Conservation (phyloP, 148 eudicot species). For the Fallopia convolvulus region DNA sequence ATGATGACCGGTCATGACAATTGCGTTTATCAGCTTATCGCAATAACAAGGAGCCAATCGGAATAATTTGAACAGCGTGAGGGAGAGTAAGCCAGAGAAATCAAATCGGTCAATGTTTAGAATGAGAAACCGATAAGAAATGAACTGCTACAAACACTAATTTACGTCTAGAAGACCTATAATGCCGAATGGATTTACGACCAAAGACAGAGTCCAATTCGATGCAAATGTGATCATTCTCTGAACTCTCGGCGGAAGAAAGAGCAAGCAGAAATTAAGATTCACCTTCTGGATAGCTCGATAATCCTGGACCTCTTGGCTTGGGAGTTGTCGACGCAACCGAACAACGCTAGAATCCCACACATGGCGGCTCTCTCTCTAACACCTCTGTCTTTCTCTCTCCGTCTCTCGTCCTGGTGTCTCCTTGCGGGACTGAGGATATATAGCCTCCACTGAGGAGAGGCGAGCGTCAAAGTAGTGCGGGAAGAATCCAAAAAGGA, state of each 20-base stretch:
- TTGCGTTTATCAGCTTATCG: neutral
- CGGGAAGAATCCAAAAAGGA: neutral
- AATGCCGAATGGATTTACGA: neutral
- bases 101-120: neutral
- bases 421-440: neutral
- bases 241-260: neutral
- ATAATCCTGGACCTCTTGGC: conserved; percentile 72
- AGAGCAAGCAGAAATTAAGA: neutral
- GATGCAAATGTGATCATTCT: neutral
- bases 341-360: conserved; percentile 89
- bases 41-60: neutral
- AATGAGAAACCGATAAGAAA: neutral
- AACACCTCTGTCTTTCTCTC: conserved; percentile 7
- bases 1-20: neutral
- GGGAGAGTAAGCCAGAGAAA: neutral
- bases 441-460: neutral
- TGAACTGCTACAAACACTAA: neutral
- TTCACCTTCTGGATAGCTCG: conserved; percentile 79
- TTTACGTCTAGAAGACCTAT: neutral
- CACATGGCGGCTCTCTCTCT: conserved; percentile 47
- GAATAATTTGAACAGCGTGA: neutral
- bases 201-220: neutral
- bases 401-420: neutral
- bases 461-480: conserved; percentile 1
- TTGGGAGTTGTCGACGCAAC: conserved; percentile 71